Base-by-base conservation (phyloP, 164 flowering plant species). In the Sextonia rubra region DNA sequence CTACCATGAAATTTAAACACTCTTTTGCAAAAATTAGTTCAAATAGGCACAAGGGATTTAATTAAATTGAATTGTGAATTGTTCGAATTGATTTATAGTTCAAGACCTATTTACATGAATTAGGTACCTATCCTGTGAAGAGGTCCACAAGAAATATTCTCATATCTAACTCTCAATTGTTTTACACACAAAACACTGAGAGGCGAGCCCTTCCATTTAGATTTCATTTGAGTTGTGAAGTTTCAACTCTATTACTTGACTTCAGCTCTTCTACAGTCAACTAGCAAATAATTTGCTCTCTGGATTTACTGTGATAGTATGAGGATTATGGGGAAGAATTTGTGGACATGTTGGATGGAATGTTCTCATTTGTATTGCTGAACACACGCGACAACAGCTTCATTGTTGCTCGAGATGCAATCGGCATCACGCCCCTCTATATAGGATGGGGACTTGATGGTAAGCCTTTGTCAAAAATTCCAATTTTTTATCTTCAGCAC, bases 401-500 rank as follows among this genome's bases (percentile, higher is more conserved):
- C 84, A 79, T 95, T 56, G 98, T 77, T 61, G 99, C 99, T 14
- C 89, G 98, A 2, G 98, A 95, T 80, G 97, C 98, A 11, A 85
- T 95, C 63, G 99, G 97, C 29, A 84, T 95, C 76, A 95, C 99
- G 26, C 86, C 99, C 64, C 93, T 95, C 29, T 95, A 95, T 61
- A 86, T 95, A 26, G 99, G 99, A 11, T 95, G 99, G 99, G 97
- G 94, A 65, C 89, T 88, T 47, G 99, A 95, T 81, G 99, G 99
- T 92, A 52, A 70, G 67, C 30, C 12, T 18, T 56, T 23, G 27
- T 61, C 64, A n/a, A 12, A 25, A 61, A 11, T 12, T 4, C 23
- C 64, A 23, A 23, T 61, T 3, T 23, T 11, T 3, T 52, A 52
- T 52, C 20, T 15, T 52, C 4, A 52, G 3, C 56, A 18, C 58